Evolutionary conservation across 2,329 filamentous ascomycete genomes (phyloP).

Genomic region (Sphaerulina musiva): DNA sequence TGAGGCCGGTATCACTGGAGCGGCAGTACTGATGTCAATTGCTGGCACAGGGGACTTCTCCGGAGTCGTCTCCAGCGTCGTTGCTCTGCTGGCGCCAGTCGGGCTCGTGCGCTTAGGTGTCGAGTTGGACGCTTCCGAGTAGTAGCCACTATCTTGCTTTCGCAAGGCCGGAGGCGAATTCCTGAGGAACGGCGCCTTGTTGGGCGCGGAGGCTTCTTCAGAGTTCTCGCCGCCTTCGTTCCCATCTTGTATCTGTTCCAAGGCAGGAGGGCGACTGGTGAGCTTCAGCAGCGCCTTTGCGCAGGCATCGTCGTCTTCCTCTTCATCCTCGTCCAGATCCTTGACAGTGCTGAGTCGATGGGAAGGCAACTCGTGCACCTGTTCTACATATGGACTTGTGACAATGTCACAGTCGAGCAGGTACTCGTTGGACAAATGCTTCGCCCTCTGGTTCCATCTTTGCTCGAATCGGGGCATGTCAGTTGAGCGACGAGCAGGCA

Average conservation of each 20-base stretch:
- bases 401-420: constrained; percentile 22
- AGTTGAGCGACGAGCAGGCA: neutral
- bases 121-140: constrained; percentile 27
- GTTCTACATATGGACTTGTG: constrained; percentile 21
- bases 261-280: neutral
- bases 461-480: constrained; percentile 21
- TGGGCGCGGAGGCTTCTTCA: constrained; percentile 4
- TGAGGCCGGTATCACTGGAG: neutral
- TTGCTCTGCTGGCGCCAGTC: neutral
- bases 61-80: constrained; percentile 4
- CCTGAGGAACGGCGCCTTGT: neutral
- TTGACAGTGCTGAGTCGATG: constrained; percentile 28
- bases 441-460: constrained; percentile 22
- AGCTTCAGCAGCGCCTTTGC: constrained; percentile 26
- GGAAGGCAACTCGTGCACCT: constrained; percentile 14
- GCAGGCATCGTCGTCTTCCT: constrained; percentile 13
- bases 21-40: neutral
- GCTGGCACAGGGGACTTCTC: neutral
- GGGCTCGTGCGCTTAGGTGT: neutral
- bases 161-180: constrained; percentile 7
- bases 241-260: neutral
- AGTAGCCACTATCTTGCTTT: constrained; percentile 34
- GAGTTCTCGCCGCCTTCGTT: neutral
- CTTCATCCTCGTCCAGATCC: constrained; percentile 17
- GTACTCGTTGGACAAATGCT: constrained; percentile 25